Evolutionary conservation across 2,329 filamentous ascomycete species (phyloP), one percentile per base, ranked within the genome.

Genomic region (Botryotinia globosa): DNA sequence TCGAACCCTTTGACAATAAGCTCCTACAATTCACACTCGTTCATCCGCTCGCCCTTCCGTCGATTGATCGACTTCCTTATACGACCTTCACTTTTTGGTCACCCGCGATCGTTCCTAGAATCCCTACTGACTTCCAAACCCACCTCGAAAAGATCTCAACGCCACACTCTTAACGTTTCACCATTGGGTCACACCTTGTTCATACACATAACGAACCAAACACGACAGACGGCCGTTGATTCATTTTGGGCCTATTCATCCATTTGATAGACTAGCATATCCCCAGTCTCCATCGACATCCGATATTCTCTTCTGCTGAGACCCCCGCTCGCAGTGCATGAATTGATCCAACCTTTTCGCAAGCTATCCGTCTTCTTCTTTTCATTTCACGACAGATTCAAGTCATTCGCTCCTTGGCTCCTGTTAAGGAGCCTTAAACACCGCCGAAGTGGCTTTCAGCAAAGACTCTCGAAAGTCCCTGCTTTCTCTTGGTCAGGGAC

Each of bases 401-500:
- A 67, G n/a, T 72, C 73, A 63, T 54, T 72, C 54, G 29, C 64
- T 66, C 58, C 59, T 64, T 64, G 73, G 76, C 76, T 79, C 78
- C 78, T 71, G 18, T 63, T 34, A n/a, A 69, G 76, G 79, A 79
- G 78, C 76, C 71, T 76, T 76, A 56, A 76, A 80, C 74, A 77
- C 79, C 82, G 82, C 82, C 83, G 82, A 78, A 82, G 82, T 86
- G 84, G 84, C 84, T 81, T 82, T 81, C 77, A 81, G 81, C 79
- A 82, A 82, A 77, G 84, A 85, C 72, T 81, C 83, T 54, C 83
- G 84, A 79, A 83, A 83, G 79, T 85, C 83, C 68, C 82, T 85
- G 68, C 80, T 85, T 77, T 80, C 80, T 76, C 81, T 79, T 75
- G 82, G 83, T 74, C 78, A 80, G 69, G 78, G 77, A 51, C 76